Percentiles rank a stretch among this genome's conserved stretches.
Conservation (phyloP, 2,329 filamentous ascomycete genomes). For the Paraphoma sp. region DNA sequence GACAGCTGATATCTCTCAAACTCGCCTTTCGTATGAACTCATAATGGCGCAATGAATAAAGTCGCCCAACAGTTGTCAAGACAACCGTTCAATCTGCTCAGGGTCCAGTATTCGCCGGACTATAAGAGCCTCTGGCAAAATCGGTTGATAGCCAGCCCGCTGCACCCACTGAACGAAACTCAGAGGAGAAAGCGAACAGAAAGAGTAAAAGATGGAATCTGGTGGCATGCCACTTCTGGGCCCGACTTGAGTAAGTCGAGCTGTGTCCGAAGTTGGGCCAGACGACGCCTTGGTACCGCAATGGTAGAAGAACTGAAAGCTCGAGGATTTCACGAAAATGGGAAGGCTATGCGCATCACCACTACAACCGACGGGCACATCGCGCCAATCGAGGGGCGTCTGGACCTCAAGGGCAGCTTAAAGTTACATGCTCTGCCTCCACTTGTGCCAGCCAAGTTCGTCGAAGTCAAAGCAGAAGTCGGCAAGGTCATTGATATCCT, state of each 20-base stretch:
- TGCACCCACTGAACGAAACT: constrained; percentile 34
- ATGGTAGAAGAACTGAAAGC: constrained; percentile 36
- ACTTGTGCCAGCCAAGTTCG: constrained; percentile 37
- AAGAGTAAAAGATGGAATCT: constrained; percentile 35
- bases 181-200: constrained; percentile 23
- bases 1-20: background rate
- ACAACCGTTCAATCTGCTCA: constrained; percentile 24
- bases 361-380: too few species aligned
- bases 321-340: constrained; percentile 36
- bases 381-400: background rate
- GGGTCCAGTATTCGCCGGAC: constrained; percentile 25
- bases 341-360: constrained; percentile 20
- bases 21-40: too few species aligned
- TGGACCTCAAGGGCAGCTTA: constrained; percentile 33
- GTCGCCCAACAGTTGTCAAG: constrained; percentile 16
- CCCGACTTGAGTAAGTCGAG: constrained; percentile 35
- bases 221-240: constrained; percentile 39
- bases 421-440: constrained; percentile 28
- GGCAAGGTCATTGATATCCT: constrained; percentile 21
- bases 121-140: constrained; percentile 35
- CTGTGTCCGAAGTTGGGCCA: constrained; percentile 41
- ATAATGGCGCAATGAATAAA: constrained; percentile 24
- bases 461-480: constrained; percentile 29
- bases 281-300: constrained; percentile 38
- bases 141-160: constrained; percentile 24